These are phyloP conservation scores for Cucurbita moschata DNA, from an alignment of 306 rosid genomes.

Conservation along the genomic window DNA sequence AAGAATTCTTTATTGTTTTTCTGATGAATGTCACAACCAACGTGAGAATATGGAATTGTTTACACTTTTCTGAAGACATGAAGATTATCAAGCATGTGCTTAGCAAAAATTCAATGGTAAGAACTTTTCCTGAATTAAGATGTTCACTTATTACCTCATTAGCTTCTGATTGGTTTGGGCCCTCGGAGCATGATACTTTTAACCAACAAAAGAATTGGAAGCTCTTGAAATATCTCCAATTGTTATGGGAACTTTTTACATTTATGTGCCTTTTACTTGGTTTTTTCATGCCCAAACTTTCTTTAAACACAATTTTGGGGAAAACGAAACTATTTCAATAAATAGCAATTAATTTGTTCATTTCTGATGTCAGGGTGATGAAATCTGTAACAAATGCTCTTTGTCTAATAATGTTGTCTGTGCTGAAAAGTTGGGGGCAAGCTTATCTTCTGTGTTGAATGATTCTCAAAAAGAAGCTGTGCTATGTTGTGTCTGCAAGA, in stretches of 20 bases:
- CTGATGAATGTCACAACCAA: slow-evolving; percentile 30
- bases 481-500: slow-evolving; percentile 30
- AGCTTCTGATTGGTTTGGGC: not conserved
- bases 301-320: not conserved
- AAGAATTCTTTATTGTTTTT: slow-evolving; percentile 22
- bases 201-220: not conserved
- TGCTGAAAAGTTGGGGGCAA: slow-evolving; percentile 7
- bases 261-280: not conserved
- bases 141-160: not conserved
- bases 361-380: slow-evolving; percentile 18
- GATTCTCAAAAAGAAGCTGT: slow-evolving; percentile 45
- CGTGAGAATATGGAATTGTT: slow-evolving; percentile 42
- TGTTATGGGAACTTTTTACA: not conserved
- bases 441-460: slow-evolving; percentile 23
- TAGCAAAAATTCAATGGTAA: slow-evolving; percentile 24
- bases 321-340: not conserved
- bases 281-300: not conserved
- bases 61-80: slow-evolving; percentile 25
- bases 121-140: not conserved
- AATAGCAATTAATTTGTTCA: not conserved
- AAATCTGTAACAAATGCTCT: slow-evolving; percentile 21
- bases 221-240: not conserved
- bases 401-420: not conserved
- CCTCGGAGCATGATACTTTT: not conserved
- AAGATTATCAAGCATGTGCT: slow-evolving; percentile 16